These are phyloP conservation scores for Leishmania turanica DNA, from an alignment of 208 protist species.

Conservation along the genomic window DNA sequence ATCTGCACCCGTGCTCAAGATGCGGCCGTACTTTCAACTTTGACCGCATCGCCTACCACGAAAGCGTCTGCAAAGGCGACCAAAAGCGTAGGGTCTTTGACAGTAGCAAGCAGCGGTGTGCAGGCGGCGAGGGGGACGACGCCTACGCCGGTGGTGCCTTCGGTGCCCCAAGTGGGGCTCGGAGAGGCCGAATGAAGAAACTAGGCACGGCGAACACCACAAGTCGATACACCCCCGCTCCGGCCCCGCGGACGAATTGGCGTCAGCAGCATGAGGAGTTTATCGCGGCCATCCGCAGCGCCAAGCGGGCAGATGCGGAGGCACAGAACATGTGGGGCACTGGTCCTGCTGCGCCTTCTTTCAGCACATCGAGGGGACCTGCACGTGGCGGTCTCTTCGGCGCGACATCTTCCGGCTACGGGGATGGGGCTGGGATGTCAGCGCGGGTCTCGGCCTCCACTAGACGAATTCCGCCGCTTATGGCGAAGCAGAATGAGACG, in stretches of 20 bases:
- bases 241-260: constrained; percentile 71
- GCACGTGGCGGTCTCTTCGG: constrained; percentile 9
- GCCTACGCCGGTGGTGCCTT: constrained; percentile 28
- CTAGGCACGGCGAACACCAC: constrained; percentile 20
- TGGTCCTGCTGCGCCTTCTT: background rate
- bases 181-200: constrained; percentile 20
- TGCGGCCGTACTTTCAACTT: constrained; percentile 89
- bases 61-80: constrained; percentile 86
- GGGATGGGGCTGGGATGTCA: background rate
- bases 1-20: constrained; percentile 85
- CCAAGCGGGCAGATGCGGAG: constrained; percentile 33
- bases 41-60: constrained; percentile 91
- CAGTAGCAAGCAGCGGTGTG: constrained; percentile 71
- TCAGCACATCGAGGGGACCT: background rate
- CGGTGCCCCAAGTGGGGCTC: constrained; percentile 17
- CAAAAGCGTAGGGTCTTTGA: constrained; percentile 80
- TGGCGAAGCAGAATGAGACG: constrained; percentile 60
- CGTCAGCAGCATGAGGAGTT: constrained; percentile 91
- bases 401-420: background rate
- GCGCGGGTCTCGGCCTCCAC: constrained; percentile 8
- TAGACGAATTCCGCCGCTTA: constrained; percentile 51
- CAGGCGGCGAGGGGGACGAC: constrained; percentile 35
- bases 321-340: constrained; percentile 62
- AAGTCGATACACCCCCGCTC: constrained; percentile 31
- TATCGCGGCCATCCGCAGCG: constrained; percentile 72